Evolutionary conservation across 768 basidiomycete genomes (phyloP).

Genomic region (Rhizopogon rudus): DNA sequence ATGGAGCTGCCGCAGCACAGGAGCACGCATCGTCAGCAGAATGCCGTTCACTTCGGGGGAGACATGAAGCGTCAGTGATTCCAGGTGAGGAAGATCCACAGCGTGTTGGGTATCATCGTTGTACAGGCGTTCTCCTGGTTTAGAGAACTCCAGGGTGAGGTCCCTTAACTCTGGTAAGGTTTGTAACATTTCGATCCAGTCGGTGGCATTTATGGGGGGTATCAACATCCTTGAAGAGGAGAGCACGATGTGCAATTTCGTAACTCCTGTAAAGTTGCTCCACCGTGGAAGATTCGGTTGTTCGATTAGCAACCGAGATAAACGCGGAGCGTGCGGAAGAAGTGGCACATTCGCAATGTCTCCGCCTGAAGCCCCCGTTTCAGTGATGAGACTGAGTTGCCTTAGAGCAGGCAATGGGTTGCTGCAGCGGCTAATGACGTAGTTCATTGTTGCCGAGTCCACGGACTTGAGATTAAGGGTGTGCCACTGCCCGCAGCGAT

Average conservation of each 20-base stretch:
- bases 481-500: constrained; percentile 39
- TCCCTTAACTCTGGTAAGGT: constrained; percentile 34
- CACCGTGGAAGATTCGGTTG: constrained; percentile 32
- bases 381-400: constrained; percentile 26
- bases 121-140: constrained; percentile 20
- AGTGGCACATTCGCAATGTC: constrained; percentile 24
- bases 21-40: constrained; percentile 27
- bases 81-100: constrained; percentile 20
- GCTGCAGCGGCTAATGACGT: constrained; percentile 33
- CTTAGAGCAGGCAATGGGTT: constrained; percentile 32
- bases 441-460: constrained; percentile 32
- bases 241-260: constrained; percentile 30
- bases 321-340: constrained; percentile 28
- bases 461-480: constrained; percentile 36
- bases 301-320: constrained; percentile 29
- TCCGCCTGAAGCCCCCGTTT: constrained; percentile 20
- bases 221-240: constrained; percentile 14
- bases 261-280: constrained; percentile 29
- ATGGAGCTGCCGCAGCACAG: constrained; percentile 32
- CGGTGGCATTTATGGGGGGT: constrained; percentile 16
- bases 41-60: constrained; percentile 24
- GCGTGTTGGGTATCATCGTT: constrained; percentile 8
- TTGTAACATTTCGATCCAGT: constrained; percentile 29
- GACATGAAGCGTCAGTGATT: constrained; percentile 25
- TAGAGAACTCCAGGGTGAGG: constrained; percentile 36